These are phyloP conservation scores for Ananas comosus DNA, from an alignment of 176 grass and related monocot species.

Conservation along the genomic window DNA sequence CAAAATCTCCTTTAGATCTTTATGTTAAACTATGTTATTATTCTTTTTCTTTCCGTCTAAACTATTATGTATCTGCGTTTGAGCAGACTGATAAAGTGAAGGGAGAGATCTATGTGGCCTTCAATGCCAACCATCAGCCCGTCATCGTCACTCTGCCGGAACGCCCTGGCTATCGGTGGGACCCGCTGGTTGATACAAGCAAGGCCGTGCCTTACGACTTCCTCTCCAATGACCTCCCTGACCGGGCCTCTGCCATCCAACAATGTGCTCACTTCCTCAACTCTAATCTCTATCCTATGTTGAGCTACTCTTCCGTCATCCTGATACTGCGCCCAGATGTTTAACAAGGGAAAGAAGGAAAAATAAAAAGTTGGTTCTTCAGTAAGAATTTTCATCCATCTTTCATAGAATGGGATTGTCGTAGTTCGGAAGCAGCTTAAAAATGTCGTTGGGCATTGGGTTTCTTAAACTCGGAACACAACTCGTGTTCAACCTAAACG, in stretches of 20 bases:
- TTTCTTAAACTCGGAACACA: too few relatives aligned
- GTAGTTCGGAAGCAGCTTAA: not conserved
- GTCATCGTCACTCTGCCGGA: conserved; percentile 41
- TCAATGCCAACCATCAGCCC: conserved; percentile 71
- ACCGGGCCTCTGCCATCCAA: conserved; percentile 20
- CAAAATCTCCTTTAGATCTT: too few relatives aligned
- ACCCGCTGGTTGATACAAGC: conserved; percentile 67
- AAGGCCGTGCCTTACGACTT: conserved; percentile 78
- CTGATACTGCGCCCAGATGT: conserved; percentile 37
- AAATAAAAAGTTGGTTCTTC: not conserved
- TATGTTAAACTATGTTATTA: not conserved
- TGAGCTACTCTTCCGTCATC: conserved; percentile 75
- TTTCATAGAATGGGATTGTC: not conserved
- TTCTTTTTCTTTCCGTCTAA: not conserved
- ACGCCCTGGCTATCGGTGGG: conserved; percentile 57
- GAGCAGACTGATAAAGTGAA: conserved; percentile 47
- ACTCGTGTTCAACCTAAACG: too few relatives aligned
- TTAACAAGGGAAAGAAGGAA: not conserved
- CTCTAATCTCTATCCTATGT: conserved; percentile 79
- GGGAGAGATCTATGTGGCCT: conserved; percentile 82
- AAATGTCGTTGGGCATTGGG: not conserved
- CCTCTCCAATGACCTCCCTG: conserved; percentile 44
- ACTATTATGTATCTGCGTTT: not conserved
- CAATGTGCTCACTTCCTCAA: conserved; percentile 65
- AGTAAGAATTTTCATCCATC: too few relatives aligned